Base-by-base conservation (phyloP, 176 grass and related monocot species). In the Cenchrus purpureus region DNA sequence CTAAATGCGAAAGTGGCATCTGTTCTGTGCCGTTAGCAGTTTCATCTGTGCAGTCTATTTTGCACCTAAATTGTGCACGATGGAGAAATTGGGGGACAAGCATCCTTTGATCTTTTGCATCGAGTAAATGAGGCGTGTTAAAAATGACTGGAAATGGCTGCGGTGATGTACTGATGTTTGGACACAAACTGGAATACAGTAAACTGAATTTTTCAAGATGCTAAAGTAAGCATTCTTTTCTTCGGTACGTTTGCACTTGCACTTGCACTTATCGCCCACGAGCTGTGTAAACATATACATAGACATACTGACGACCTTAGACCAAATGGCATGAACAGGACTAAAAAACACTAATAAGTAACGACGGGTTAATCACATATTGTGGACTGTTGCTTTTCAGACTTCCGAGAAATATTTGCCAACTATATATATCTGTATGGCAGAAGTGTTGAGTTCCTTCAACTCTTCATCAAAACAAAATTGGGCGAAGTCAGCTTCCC, bases 201-300 rank as follows among this genome's bases (percentile, higher is more conserved):
- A 68, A 66, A 40, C 17, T 8, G 8, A 45, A 52, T 3, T 80
- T 19, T n/a, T 8, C 29, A 79, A 1, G 14, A 20, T 25, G 25
- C 31, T 42, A 80, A 37, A 68, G 52, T 55, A 56, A 75, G 15
- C 28, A 75, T 76, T 43, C 53, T 19, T 53, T 67, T 8, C 7
- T 68, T 80, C 11, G 17, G 25, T 44, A 8, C 0, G 0, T 45
- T 43, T 42, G 49, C 50, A 31, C 31, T 31, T 31, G 31, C 31
- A 31, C 31, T 31, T 31, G 31, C 31, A 43, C 9, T 49, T 32
- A 17, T 10, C 10, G 0, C 19, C 70, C 82, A 65, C 59, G 71
- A 65, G 82, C 43, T 53, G 59, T 84, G 82, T 46, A 84, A 64
- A 51, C 22, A 52, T 17, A 52, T 42, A 54, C 63, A 31, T 31